Evolutionary conservation across 805 yeast genomes (phyloP).

Genomic region (Saccharomycopsis malanga): DNA sequence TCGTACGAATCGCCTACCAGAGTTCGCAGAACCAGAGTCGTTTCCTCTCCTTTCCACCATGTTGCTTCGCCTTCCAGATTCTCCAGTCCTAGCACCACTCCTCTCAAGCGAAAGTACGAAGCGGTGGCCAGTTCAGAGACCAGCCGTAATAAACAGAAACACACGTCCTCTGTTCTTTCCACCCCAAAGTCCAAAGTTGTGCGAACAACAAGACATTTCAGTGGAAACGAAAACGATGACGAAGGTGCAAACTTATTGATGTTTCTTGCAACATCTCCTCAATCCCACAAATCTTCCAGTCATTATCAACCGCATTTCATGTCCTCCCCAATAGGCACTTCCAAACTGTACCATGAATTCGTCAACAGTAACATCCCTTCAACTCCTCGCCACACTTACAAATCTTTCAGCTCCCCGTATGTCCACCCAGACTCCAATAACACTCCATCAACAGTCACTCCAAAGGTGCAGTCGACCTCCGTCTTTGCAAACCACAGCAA

Average conservation of each 20-base stretch:
- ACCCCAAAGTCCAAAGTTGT: conserved; percentile 18
- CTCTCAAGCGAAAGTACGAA: conserved; percentile 7
- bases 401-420: conserved; percentile 17
- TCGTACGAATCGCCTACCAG: background rate
- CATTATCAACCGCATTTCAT: conserved; percentile 6
- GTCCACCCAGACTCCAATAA: background rate
- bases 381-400: conserved; percentile 13
- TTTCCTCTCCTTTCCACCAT: background rate
- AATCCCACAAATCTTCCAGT: background rate
- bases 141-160: background rate
- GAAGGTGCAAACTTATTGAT: conserved; percentile 81
- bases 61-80: background rate
- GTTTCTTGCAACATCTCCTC: conserved; percentile 78
- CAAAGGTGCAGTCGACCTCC: conserved; percentile 22
- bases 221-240: conserved; percentile 23
- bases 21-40: background rate
- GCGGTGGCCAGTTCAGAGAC: background rate
- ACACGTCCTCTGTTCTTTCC: background rate
- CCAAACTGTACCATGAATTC: conserved; percentile 10
- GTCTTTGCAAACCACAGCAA: conserved; percentile 22
- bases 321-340: conserved; percentile 17
- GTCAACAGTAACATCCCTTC: conserved; percentile 1
- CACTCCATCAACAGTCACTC: conserved; percentile 24
- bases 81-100: conserved; percentile 3
- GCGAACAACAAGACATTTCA: conserved; percentile 4